Conservation (phyloP, 176 grass and related monocot species). For the Aegilops umbellulata region DNA sequence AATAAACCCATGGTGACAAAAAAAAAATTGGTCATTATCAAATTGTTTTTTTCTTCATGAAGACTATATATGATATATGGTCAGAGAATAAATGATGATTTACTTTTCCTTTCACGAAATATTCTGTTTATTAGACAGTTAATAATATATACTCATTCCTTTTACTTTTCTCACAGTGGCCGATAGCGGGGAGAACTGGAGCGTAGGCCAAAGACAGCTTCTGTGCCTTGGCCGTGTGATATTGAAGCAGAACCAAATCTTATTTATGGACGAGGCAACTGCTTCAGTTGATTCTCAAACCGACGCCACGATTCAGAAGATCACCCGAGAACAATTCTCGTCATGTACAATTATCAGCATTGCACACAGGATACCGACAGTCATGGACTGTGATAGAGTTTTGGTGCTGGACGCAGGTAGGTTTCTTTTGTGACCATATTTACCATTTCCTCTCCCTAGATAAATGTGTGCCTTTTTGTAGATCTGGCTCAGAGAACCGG, state of each 20-base stretch:
- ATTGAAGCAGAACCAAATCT: constrained; percentile 61
- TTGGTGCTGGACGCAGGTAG: constrained; percentile 85
- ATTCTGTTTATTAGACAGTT: neutral
- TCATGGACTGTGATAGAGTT: constrained; percentile 91
- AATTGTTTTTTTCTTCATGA: neutral
- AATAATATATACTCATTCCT: neutral
- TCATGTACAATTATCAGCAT: constrained; percentile 95
- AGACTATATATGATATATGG: neutral
- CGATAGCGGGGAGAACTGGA: constrained; percentile 97
- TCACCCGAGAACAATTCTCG: constrained; percentile 76
- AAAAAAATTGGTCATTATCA: neutral
- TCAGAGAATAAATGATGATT: neutral
- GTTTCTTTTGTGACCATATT: neutral
- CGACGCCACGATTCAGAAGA: constrained; percentile 78
- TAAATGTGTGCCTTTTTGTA: too few relatives aligned
- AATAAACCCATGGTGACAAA: neutral
- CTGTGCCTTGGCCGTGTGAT: constrained; percentile 87
- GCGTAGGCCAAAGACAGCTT: constrained; percentile 87
- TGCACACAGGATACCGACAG: constrained; percentile 93
- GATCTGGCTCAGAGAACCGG: too few relatives aligned
- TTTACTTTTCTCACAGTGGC: constrained; percentile 50
- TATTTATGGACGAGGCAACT: constrained; percentile 98
- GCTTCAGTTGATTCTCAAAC: constrained; percentile 97
- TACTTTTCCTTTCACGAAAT: neutral
- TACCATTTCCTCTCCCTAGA: too few relatives aligned